A percentile compares a stretch with the other conserved stretches of the same genome.
Evolutionary conservation across 2,329 filamentous ascomycete genomes (phyloP).

Genomic region (Colletotrichum viniferum): DNA sequence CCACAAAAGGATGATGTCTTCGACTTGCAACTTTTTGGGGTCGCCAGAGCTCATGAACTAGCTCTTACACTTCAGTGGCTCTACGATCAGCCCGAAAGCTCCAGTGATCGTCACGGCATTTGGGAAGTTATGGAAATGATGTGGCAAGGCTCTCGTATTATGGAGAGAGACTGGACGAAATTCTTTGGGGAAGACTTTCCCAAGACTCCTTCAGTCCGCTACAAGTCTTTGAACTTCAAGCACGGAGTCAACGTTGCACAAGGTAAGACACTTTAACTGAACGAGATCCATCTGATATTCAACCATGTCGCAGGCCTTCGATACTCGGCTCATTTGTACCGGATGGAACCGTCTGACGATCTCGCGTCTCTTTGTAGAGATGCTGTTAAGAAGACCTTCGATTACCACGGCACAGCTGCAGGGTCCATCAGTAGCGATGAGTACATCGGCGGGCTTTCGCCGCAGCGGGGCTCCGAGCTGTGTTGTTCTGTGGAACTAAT

Average conservation of each 20-base stretch:
- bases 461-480: slow-evolving; percentile 39
- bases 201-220: slow-evolving; percentile 23
- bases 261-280: slow-evolving; percentile 29
- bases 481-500: slow-evolving; percentile 38
- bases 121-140: slow-evolving; percentile 47
- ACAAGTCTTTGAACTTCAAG: slow-evolving; percentile 37
- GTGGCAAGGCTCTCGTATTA: slow-evolving; percentile 28
- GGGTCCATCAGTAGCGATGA: slow-evolving; percentile 48
- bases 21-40: slow-evolving; percentile 38
- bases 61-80: slow-evolving; percentile 44
- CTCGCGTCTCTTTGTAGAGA: slow-evolving; percentile 39
- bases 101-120: slow-evolving; percentile 25
- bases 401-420: slow-evolving; percentile 43
- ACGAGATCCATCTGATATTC: background rate
- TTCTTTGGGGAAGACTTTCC: slow-evolving; percentile 28
- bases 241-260: slow-evolving; percentile 50
- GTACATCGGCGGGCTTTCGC: slow-evolving; percentile 39
- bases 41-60: slow-evolving; percentile 41
- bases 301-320: slow-evolving; percentile 34
- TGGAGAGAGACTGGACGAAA: slow-evolving; percentile 34
- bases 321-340: slow-evolving; percentile 43
- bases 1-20: slow-evolving; percentile 46
- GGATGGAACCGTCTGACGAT: slow-evolving; percentile 39
- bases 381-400: slow-evolving; percentile 39
- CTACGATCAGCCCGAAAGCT: slow-evolving; percentile 36